A percentile compares a stretch with the other conserved stretches of the same genome.
These are phyloP conservation scores for Leishmania guyanensis DNA, from an alignment of 208 protist species.

Conservation along the genomic window DNA sequence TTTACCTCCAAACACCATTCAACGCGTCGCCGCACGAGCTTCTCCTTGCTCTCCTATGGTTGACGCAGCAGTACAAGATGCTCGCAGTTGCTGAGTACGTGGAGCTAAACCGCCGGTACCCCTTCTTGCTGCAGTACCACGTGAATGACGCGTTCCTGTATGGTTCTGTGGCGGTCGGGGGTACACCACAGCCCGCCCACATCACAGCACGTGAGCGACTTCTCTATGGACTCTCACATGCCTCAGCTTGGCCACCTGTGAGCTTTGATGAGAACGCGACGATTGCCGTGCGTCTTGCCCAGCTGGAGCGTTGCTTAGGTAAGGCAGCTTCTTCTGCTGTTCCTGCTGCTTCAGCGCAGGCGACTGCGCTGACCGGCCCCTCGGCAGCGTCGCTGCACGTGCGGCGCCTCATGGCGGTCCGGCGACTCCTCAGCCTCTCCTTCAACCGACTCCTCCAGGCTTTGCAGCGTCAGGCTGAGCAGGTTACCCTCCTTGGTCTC, in stretches of 20 bases:
- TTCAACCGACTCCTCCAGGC: conserved; percentile 59
- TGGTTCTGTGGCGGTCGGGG: neutral
- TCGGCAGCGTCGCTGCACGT: conserved; percentile 13
- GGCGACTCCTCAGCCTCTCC: conserved; percentile 55
- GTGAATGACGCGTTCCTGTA: conserved; percentile 8
- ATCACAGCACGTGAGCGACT: conserved; percentile 32
- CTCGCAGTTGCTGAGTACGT: conserved; percentile 71
- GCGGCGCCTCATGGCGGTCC: conserved; percentile 57
- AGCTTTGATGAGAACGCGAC: conserved; percentile 58
- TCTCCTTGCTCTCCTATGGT: conserved; percentile 77
- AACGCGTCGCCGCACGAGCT: conserved; percentile 58
- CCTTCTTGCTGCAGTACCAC: conserved; percentile 57
- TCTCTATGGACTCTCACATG: conserved; percentile 37
- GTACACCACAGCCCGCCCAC: neutral
- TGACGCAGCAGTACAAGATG: conserved; percentile 70
- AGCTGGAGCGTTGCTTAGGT: conserved; percentile 47
- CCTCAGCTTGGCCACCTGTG: conserved; percentile 66
- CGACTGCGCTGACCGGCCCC: neutral
- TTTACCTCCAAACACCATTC: conserved; percentile 67
- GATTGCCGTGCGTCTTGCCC: conserved; percentile 44
- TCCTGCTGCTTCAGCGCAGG: neutral
- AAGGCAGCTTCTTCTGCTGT: neutral
- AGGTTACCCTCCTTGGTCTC: conserved; percentile 44
- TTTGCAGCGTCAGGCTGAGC: conserved; percentile 66
- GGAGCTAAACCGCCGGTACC: conserved; percentile 47